phyloP scores from a whole-genome alignment of 768 basidiomycete genomes.

The Tubosaeta sp. region DNA sequence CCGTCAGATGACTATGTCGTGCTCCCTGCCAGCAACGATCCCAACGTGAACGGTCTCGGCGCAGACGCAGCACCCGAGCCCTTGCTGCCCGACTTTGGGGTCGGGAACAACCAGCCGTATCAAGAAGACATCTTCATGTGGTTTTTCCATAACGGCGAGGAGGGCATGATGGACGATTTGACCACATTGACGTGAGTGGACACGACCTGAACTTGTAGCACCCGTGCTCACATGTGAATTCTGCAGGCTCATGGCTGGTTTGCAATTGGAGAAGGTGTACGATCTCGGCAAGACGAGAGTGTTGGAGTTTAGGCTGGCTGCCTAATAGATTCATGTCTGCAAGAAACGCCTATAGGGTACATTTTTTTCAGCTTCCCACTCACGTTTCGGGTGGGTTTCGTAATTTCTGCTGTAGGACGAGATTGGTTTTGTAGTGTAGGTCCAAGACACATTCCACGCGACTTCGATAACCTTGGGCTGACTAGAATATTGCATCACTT shows the following conservation, averaged over 20 bases:
- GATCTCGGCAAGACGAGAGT: slow-evolving; percentile 26
- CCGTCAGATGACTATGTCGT: slow-evolving; percentile 22
- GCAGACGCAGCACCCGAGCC: slow-evolving; percentile 37
- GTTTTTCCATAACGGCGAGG: slow-evolving; percentile 37
- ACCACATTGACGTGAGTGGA: slow-evolving; percentile 29
- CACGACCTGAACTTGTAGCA: too few relatives aligned
- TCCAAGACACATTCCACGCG: too few relatives aligned
- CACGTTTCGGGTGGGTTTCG: too few relatives aligned
- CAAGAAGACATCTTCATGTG: slow-evolving; percentile 47
- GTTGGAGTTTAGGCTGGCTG: slow-evolving; percentile 21
- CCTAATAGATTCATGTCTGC: slow-evolving; percentile 7
- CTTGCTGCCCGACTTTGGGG: slow-evolving; percentile 37
- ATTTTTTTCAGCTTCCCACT: too few relatives aligned
- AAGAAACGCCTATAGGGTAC: too few relatives aligned
- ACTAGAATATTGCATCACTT: too few relatives aligned
- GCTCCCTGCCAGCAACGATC: slow-evolving; percentile 8
- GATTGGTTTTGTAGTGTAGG: too few relatives aligned
- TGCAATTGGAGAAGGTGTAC: slow-evolving; percentile 23
- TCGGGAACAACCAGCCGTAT: slow-evolving; percentile 38
- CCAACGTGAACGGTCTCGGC: slow-evolving; percentile 3
- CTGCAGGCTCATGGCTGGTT: slow-evolving; percentile 15
- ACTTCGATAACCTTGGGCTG: too few relatives aligned
- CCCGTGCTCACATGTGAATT: too few relatives aligned
- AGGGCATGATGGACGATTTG: slow-evolving; percentile 40
- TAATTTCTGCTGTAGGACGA: too few relatives aligned